Evolutionary conservation across 179 eudicot species (phyloP).

Genomic region (Nepenthes alata): DNA sequence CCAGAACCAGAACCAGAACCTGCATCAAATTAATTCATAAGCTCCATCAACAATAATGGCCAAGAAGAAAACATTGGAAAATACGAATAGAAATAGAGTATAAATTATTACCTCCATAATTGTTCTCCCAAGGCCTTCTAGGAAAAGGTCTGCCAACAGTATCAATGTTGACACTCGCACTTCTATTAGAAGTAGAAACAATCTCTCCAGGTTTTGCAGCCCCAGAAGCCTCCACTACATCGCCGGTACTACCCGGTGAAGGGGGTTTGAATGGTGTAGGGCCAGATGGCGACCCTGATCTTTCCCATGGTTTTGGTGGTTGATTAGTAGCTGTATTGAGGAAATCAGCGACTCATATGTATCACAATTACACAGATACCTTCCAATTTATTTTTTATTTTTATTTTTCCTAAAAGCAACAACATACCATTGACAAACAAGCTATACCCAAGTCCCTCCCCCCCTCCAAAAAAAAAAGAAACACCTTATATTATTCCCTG

Average conservation of each 20-base stretch:
- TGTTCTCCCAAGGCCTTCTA: conserved; percentile 88
- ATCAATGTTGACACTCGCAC: conserved; percentile 32
- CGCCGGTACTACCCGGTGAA: conserved; percentile 76
- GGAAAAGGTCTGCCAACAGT: conserved; percentile 77
- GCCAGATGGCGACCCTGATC: conserved; percentile 76
- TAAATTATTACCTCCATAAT: conserved; percentile 41
- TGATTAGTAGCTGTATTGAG: conserved; percentile 38
- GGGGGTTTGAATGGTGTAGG: conserved; percentile 90
- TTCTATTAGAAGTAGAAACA: conserved; percentile 49
- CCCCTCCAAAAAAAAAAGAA: too few species aligned
- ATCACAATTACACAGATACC: too few species aligned
- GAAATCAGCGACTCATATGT: neutral
- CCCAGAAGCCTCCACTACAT: conserved; percentile 92
- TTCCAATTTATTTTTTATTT: too few species aligned
- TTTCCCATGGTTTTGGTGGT: conserved; percentile 97
- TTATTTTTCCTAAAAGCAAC: too few species aligned
- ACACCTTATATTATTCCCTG: too few species aligned
- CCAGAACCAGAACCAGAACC: conserved; percentile 53
- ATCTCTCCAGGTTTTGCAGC: conserved; percentile 89
- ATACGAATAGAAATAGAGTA: neutral
- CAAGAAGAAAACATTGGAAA: conserved; percentile 7
- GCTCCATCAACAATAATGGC: neutral
- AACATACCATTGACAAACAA: too few species aligned
- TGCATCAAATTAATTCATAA: conserved; percentile 18
- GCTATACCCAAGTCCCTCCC: too few species aligned